phyloP scores from a whole-genome alignment of 2,329 filamentous ascomycete genomes.

The Microdochium nivale region DNA sequence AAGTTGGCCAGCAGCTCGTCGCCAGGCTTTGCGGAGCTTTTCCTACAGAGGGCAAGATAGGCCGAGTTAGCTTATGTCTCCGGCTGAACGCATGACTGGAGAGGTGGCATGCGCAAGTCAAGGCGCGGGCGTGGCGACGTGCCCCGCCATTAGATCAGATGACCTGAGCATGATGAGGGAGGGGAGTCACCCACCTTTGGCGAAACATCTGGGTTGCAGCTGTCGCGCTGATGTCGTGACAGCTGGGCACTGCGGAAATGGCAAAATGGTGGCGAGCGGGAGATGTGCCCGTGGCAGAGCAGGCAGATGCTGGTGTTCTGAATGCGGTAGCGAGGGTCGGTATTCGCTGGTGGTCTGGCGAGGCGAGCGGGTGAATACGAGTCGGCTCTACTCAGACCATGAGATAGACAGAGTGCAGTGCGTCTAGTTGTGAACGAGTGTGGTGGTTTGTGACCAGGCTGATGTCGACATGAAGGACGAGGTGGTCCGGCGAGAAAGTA shows the following conservation, averaged over 20 bases:
- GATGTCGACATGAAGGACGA: too few relatives aligned
- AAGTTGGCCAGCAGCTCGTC: conserved; percentile 80
- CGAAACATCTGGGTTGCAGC: background rate
- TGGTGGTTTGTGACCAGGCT: too few relatives aligned
- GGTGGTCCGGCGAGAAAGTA: background rate
- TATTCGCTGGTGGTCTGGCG: background rate
- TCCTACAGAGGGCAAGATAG: conserved; percentile 35
- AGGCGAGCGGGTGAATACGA: background rate
- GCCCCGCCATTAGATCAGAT: background rate
- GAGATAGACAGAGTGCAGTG: background rate
- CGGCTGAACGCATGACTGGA: background rate
- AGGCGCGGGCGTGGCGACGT: too few relatives aligned
- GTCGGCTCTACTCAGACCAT: background rate
- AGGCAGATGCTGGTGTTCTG: background rate
- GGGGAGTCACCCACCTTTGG: background rate
- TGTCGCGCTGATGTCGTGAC: background rate
- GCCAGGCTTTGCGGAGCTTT: conserved; percentile 75
- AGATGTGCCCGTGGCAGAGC: background rate
- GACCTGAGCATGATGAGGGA: background rate
- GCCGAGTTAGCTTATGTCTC: background rate
- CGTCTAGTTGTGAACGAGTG: background rate
- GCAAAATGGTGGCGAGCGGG: background rate
- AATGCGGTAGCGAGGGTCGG: background rate
- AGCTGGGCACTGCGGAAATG: background rate
- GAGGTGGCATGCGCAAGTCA: background rate